Evolutionary conservation across 2,329 filamentous ascomycete species (phyloP).

Genomic region (Cytospora paraplurivora): DNA sequence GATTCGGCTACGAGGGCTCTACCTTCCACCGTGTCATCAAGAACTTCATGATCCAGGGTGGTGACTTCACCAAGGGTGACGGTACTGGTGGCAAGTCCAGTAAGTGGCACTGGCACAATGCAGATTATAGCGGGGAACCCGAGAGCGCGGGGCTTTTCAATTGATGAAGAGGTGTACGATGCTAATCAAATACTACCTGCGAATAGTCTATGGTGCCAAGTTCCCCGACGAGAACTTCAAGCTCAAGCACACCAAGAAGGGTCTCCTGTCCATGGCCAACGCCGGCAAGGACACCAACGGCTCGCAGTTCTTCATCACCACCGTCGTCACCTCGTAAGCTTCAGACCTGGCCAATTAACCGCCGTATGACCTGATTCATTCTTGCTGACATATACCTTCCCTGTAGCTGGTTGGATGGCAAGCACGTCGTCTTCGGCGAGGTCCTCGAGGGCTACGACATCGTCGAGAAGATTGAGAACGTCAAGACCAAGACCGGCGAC

Average conservation of each 20-base stretch:
- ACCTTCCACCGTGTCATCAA: conserved; percentile 90
- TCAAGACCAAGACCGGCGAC: conserved; percentile 65
- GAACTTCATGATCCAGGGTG: conserved; percentile 89
- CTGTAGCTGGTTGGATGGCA: conserved; percentile 75
- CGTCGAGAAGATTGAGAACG: conserved; percentile 76
- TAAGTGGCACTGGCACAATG: conserved; percentile 45
- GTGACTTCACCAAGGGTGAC: conserved; percentile 82
- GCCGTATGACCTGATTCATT: conserved; percentile 11
- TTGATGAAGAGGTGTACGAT: neutral
- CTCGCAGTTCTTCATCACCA: conserved; percentile 91
- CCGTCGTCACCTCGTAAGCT: conserved; percentile 71
- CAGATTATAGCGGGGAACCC: neutral
- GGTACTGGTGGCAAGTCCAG: conserved; percentile 85
- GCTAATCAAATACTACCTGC: neutral
- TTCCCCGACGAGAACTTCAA: conserved; percentile 95
- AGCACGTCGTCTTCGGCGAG: conserved; percentile 87
- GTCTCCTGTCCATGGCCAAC: conserved; percentile 83
- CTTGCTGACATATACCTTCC: conserved; percentile 20
- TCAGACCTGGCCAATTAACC: neutral
- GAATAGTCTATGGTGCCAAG: conserved; percentile 76
- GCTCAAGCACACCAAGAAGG: conserved; percentile 87
- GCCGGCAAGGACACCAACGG: conserved; percentile 84
- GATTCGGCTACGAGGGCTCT: conserved; percentile 79
- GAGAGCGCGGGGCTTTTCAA: neutral
- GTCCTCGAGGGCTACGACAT: conserved; percentile 84